These are phyloP conservation scores for Chytriomyces hyalinus DNA, from an alignment of 192 early-diverging fungal genomes.

Conservation along the genomic window DNA sequence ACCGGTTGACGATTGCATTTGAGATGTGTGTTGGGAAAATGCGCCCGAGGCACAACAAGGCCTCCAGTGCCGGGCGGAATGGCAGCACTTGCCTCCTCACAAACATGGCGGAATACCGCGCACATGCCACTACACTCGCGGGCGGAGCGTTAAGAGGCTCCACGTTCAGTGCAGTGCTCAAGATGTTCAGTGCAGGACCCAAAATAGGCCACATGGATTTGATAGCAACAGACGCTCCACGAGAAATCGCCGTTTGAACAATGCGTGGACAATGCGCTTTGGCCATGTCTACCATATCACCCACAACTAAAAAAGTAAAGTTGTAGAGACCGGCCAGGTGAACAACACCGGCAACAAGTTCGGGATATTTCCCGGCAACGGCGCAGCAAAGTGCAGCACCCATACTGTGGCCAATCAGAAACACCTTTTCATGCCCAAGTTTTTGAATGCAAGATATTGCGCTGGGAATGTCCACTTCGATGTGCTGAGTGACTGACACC, in stretches of 20 bases:
- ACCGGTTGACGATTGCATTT: slow-evolving; percentile 41
- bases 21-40: slow-evolving; percentile 44
- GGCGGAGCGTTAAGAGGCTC: neutral
- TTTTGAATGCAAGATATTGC: slow-evolving; percentile 43
- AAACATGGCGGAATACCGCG: neutral
- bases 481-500: slow-evolving; percentile 20
- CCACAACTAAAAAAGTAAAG: slow-evolving; percentile 36
- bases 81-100: slow-evolving; percentile 41
- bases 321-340: slow-evolving; percentile 53
- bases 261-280: slow-evolving; percentile 31
- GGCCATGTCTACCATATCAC: slow-evolving; percentile 45
- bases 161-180: slow-evolving; percentile 22
- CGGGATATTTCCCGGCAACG: slow-evolving; percentile 42
- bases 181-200: slow-evolving; percentile 27
- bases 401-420: slow-evolving; percentile 52
- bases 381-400: slow-evolving; percentile 52
- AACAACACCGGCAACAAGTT: slow-evolving; percentile 51
- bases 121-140: neutral
- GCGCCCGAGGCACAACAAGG: slow-evolving; percentile 33
- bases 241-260: slow-evolving; percentile 31
- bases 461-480: slow-evolving; percentile 51
- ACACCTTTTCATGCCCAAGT: slow-evolving; percentile 44
- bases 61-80: slow-evolving; percentile 32
- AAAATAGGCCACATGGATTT: slow-evolving; percentile 35
- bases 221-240: slow-evolving; percentile 26